A percentile compares a stretch with the other conserved stretches of the same genome.
Conservation (phyloP, 768 basidiomycete species). For the Leccinum longicurvipes region DNA sequence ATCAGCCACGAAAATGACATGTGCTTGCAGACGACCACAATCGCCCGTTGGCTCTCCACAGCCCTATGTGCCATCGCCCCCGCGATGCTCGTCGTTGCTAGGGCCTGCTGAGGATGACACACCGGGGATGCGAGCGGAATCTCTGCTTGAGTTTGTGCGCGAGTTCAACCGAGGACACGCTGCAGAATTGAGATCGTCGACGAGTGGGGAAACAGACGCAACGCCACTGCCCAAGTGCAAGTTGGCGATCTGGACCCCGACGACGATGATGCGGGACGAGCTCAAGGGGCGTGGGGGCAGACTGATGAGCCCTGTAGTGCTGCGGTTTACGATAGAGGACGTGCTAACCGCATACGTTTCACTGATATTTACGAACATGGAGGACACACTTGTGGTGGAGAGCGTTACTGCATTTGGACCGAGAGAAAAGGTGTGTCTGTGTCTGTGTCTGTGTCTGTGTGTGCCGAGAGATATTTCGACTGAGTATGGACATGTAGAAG, state of each 20-base stretch:
- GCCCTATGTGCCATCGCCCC: slow-evolving; percentile 47
- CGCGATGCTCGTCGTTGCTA: slow-evolving; percentile 38
- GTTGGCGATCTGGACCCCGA: slow-evolving; percentile 56
- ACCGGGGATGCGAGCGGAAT: slow-evolving; percentile 41
- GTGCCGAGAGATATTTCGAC: not conserved
- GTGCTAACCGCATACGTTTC: slow-evolving; percentile 65
- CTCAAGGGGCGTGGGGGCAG: slow-evolving; percentile 2
- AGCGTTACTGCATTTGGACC: slow-evolving; percentile 70
- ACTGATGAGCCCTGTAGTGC: slow-evolving; percentile 32
- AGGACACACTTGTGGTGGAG: slow-evolving; percentile 50
- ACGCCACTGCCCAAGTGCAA: slow-evolving; percentile 26
- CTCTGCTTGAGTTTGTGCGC: slow-evolving; percentile 52
- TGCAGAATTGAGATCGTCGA: slow-evolving; percentile 9
- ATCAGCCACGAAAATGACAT: not conserved
- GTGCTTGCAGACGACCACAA: slow-evolving; percentile 40
- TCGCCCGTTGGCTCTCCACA: slow-evolving; percentile 59
- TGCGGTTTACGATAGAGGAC: slow-evolving; percentile 63
- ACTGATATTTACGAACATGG: slow-evolving; percentile 36
- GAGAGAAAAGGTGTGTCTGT: slow-evolving; percentile 54
- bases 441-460: not conserved
- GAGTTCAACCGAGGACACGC: slow-evolving; percentile 46
- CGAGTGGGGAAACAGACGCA: not conserved
- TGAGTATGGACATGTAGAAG: slow-evolving; percentile 40
- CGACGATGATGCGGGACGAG: slow-evolving; percentile 13
- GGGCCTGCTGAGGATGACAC: slow-evolving; percentile 37